A percentile compares a stretch with the other conserved stretches of the same genome.
phyloP scores from a whole-genome alignment of 768 basidiomycete species.

The Boletus reticulatus region DNA sequence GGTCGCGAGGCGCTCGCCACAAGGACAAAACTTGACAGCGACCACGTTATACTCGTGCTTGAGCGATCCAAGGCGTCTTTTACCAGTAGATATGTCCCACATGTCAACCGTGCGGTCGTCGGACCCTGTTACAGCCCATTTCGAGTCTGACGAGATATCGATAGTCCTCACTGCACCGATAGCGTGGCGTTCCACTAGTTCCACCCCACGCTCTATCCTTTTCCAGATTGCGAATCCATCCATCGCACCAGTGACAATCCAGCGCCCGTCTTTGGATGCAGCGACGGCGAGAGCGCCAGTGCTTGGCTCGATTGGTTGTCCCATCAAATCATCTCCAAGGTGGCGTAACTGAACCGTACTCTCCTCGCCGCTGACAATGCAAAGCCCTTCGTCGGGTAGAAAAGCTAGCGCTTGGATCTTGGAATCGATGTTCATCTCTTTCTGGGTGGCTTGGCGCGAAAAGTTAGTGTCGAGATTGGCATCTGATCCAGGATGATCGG shows the following conservation, averaged over 20 bases:
- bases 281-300: constrained; percentile 5
- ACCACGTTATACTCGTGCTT: constrained; percentile 19
- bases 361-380: constrained; percentile 13
- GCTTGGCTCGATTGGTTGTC: constrained; percentile 5
- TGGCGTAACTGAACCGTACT: constrained; percentile 6
- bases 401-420: constrained; percentile 13
- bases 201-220: not conserved
- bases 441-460: not conserved
- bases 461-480: not conserved
- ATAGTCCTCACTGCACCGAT: constrained; percentile 11
- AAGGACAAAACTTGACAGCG: constrained; percentile 19
- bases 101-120: constrained; percentile 10
- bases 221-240: constrained; percentile 16
- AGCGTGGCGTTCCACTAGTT: not conserved
- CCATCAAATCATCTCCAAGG: constrained; percentile 2
- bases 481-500: not conserved
- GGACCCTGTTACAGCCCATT: constrained; percentile 18
- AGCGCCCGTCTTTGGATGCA: constrained; percentile 7
- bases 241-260: constrained; percentile 5
- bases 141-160: constrained; percentile 19
- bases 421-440: constrained; percentile 3
- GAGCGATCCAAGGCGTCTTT: constrained; percentile 4
- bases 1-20: constrained; percentile 15
- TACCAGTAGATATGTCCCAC: constrained; percentile 15
- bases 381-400: not conserved